phyloP scores from a whole-genome alignment of 805 yeast species.

The Metschnikowia lachancei region DNA sequence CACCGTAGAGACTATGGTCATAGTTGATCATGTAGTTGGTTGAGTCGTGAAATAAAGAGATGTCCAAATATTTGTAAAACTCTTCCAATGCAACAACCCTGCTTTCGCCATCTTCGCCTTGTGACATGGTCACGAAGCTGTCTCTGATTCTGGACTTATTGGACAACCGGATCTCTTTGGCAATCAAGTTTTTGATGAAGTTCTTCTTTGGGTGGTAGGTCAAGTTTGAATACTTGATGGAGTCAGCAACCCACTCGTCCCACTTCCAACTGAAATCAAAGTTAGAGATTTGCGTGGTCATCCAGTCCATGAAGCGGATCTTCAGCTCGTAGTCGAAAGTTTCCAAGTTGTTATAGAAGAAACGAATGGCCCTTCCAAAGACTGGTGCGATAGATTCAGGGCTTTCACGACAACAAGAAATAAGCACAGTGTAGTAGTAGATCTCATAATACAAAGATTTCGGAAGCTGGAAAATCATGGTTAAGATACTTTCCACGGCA shows the following conservation, averaged over 20 bases:
- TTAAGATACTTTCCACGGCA: constrained; percentile 76
- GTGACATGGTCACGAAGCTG: constrained; percentile 49
- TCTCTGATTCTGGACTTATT: constrained; percentile 67
- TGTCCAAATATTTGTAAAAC: constrained; percentile 39
- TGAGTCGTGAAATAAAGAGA: constrained; percentile 33
- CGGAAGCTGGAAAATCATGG: constrained; percentile 76
- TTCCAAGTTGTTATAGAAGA: constrained; percentile 65
- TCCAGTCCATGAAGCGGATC: constrained; percentile 80
- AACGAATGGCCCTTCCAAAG: constrained; percentile 83
- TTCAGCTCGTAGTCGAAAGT: constrained; percentile 71
- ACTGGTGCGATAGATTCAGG: constrained; percentile 83
- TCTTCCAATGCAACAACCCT: constrained; percentile 30
- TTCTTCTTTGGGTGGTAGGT: constrained; percentile 68
- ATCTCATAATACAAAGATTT: constrained; percentile 60
- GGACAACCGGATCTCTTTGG: constrained; percentile 82
- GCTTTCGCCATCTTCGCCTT: constrained; percentile 22
- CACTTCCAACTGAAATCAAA: constrained; percentile 97
- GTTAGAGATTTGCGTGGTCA: constrained; percentile 87
- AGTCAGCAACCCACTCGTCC: constrained; percentile 84
- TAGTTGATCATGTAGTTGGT: constrained; percentile 31
- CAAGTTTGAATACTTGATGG: constrained; percentile 42
- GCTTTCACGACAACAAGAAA: constrained; percentile 80
- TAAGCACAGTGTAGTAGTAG: constrained; percentile 80
- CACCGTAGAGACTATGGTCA: constrained; percentile 37
- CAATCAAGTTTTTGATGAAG: constrained; percentile 74